Conservation (phyloP, 345 rosid genomes). For the Citrus sinensis region DVS_A1.0 CM039162.1:31750001-31750500, state of each 20-base stretch:
- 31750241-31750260: conserved; percentile 8
- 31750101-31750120: conserved; percentile 35
- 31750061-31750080: conserved; percentile 36
- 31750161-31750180: conserved; percentile 59
- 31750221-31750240: not conserved
- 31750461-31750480: not conserved
- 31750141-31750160: conserved; percentile 54
- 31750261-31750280: conserved; percentile 40
- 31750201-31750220: not conserved
- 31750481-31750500: no score
- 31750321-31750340: conserved; percentile 42
- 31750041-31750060: conserved; percentile 94
- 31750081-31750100: conserved; percentile 32
- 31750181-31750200: conserved; percentile 40
- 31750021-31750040: conserved; percentile 73
- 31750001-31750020: conserved; percentile 43
- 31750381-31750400: not conserved
- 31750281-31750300: conserved; percentile 34
- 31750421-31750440: not conserved
- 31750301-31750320: conserved; percentile 47
- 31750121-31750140: conserved; percentile 44
- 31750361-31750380: not conserved
- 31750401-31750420: not conserved
- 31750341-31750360: not conserved
- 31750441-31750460: not conserved